Base-by-base conservation (phyloP, 1,284 basidiomycete species). In the Fomes fomentarius region DNA sequence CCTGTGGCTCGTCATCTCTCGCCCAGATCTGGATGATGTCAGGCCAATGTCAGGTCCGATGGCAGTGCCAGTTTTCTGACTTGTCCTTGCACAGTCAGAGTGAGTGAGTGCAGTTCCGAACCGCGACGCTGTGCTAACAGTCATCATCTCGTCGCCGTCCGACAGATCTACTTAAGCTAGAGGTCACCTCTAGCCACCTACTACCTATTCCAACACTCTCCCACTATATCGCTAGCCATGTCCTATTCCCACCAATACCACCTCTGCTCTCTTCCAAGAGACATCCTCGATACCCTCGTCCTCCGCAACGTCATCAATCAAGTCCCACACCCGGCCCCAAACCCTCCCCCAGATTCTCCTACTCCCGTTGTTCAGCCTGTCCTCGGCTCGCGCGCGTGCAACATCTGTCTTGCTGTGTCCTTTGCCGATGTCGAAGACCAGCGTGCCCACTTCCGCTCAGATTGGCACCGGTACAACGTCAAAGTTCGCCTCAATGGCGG, bases 401-500 rank as follows among this genome's bases (percentile, higher is more conserved):
- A 86, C 56, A 77, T 94, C 50, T 96, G 94, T 65, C 79, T 86
- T 6, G 87, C 85, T 1, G 78, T 81, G 1, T 66, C 74, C 0
- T 98, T 98, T 59, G 65, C 77, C 11, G 85, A 89, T 50, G 83
- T 96, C 2, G 84, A 91, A 26, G 89, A 92, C 50, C 94, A 98
- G 67, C 81, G 96, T 42, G 71, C 77, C 1, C 96, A 99, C 72
- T 98, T 94, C 70, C 87, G 89, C 65, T 93, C 93, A 25, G 96
- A 98, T 71, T 98, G 96, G 96, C 96, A 99, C 79, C 82, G 95
- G 49, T 98, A 97, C 75, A 99, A 99, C 68, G 91, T 96, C 58
- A 97, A 96, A 72, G 80, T 84, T 43, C 87, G 85, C 52, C 73
- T 94, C 31, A 75, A 75, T 50, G 84, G 86, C 15, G 79, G 81